Evolutionary conservation across 805 yeast species (phyloP).

Genomic region (Nematodospora valgi): DNA sequence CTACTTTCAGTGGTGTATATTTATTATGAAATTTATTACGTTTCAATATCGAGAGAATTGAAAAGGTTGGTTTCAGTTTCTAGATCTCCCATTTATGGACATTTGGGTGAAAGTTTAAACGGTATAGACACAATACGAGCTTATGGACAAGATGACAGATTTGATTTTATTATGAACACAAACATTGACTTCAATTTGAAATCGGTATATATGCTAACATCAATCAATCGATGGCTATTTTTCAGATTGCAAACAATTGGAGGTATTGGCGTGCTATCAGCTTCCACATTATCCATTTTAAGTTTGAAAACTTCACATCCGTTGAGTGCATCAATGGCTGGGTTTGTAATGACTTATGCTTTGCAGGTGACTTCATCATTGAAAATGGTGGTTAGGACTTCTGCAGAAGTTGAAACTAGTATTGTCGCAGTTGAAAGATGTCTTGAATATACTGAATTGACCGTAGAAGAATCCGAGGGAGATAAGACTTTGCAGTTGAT

Average conservation of each 20-base stretch:
- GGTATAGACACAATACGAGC: slow-evolving; percentile 82
- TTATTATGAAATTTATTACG: slow-evolving; percentile 68
- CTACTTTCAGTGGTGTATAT: slow-evolving; percentile 54
- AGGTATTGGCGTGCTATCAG: slow-evolving; percentile 48
- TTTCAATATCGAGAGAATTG: slow-evolving; percentile 70
- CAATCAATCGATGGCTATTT: slow-evolving; percentile 64
- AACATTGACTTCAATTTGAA: slow-evolving; percentile 49
- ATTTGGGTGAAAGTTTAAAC: slow-evolving; percentile 73
- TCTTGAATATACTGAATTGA: slow-evolving; percentile 51
- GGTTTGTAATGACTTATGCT: slow-evolving; percentile 63
- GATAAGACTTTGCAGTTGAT: slow-evolving; percentile 21
- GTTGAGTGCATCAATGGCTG: slow-evolving; percentile 57
- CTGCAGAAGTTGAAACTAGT: slow-evolving; percentile 62
- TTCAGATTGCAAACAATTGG: slow-evolving; percentile 62
- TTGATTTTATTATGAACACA: slow-evolving; percentile 50
- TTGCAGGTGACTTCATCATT: slow-evolving; percentile 52
- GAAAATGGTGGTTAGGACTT: slow-evolving; percentile 53
- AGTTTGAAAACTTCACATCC: slow-evolving; percentile 38
- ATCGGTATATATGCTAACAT: slow-evolving; percentile 47
- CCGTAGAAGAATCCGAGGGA: slow-evolving; percentile 22
- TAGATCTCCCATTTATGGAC: slow-evolving; percentile 75
- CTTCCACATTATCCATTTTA: slow-evolving; percentile 46
- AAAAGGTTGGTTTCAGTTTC: slow-evolving; percentile 69
- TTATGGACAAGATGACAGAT: slow-evolving; percentile 62
- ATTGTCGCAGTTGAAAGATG: slow-evolving; percentile 68